A percentile compares a stretch with the other conserved stretches of the same genome.
phyloP scores from a whole-genome alignment of 805 yeast species.

The Lachancea waltii region DNA sequence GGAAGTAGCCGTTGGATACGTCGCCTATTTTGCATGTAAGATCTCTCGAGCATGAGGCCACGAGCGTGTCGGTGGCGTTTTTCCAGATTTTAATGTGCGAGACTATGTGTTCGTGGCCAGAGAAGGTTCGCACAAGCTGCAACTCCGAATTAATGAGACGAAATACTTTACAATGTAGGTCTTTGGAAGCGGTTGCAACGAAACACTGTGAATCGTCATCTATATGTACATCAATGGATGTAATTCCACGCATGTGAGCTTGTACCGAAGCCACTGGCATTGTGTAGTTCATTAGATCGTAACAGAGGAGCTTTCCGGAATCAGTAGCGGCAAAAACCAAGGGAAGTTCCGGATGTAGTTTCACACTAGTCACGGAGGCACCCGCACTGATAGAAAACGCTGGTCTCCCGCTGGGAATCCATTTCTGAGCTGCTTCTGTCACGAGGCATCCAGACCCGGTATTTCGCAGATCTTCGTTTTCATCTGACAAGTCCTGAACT shows the following conservation, averaged over 20 bases:
- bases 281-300: constrained; percentile 58
- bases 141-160: constrained; percentile 32
- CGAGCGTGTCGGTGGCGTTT: constrained; percentile 40
- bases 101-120: constrained; percentile 86
- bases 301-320: constrained; percentile 65
- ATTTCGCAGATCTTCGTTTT: constrained; percentile 23
- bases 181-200: constrained; percentile 47
- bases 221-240: constrained; percentile 14
- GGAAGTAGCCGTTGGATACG: constrained; percentile 57
- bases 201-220: constrained; percentile 19
- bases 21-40: constrained; percentile 60
- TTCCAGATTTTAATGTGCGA: constrained; percentile 48
- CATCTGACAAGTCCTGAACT: constrained; percentile 42
- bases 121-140: constrained; percentile 51
- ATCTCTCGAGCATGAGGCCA: constrained; percentile 63
- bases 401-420: constrained; percentile 55
- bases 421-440: constrained; percentile 32
- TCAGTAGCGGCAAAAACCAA: constrained; percentile 57
- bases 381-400: constrained; percentile 48
- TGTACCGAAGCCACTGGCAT: constrained; percentile 56
- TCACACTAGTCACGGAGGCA: constrained; percentile 52
- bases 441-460: constrained; percentile 3
- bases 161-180: constrained; percentile 52
- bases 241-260: constrained; percentile 74
- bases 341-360: constrained; percentile 73